phyloP scores from a whole-genome alignment of 108 stramenopile species.

The Nannochloropsis granulata region DNA sequence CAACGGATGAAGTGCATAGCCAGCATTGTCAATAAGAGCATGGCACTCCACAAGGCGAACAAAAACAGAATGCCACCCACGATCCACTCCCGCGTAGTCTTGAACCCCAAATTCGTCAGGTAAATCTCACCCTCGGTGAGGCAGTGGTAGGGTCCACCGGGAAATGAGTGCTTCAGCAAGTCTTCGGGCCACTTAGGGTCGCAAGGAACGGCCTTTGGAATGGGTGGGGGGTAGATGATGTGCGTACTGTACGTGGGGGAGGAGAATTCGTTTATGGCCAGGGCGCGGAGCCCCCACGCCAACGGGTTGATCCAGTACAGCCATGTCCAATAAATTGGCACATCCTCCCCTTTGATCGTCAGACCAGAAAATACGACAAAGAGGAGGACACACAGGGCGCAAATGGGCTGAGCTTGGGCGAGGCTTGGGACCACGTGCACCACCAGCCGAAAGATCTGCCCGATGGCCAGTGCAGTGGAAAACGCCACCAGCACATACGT shows the following conservation, averaged over 20 bases:
- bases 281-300: slow-evolving; percentile 9
- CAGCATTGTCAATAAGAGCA: not conserved
- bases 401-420: slow-evolving; percentile 21
- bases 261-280: slow-evolving; percentile 20
- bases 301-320: slow-evolving; percentile 29
- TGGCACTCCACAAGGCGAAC: not conserved
- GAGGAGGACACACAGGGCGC: slow-evolving; percentile 25
- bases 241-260: slow-evolving; percentile 1
- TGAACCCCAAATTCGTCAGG: not conserved
- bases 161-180: not conserved
- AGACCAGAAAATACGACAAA: slow-evolving; percentile 42
- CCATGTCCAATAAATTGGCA: slow-evolving; percentile 22
- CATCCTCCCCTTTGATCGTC: slow-evolving; percentile 20
- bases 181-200: not conserved
- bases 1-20: not conserved
- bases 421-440: slow-evolving; percentile 24
- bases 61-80: not conserved
- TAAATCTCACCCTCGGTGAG: not conserved
- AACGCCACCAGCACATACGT: slow-evolving; percentile 5
- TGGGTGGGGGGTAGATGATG: not conserved
- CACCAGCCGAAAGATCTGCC: slow-evolving; percentile 29
- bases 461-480: slow-evolving; percentile 9
- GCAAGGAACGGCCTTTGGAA: not conserved
- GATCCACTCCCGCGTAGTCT: not conserved
- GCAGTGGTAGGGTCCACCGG: not conserved